These are phyloP conservation scores for Dillenia suffruticosa DNA, from an alignment of 164 flowering plant species.

Conservation along the genomic window DNA sequence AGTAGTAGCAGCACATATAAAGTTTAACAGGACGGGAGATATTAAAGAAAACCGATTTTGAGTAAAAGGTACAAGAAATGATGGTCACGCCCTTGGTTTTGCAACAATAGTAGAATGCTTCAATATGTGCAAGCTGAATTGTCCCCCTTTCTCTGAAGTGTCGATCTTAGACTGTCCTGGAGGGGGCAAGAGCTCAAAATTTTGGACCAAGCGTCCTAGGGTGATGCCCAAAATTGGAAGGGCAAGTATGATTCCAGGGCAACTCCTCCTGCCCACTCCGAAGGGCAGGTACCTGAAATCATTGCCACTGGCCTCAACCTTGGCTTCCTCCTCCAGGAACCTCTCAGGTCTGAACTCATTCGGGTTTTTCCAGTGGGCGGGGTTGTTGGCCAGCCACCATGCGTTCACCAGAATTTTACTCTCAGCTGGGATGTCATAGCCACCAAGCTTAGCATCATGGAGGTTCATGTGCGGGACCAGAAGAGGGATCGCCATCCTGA, in stretches of 20 bases:
- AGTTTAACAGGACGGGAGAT: no score
- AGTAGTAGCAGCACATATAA: no score
- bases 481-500: constrained; percentile 87
- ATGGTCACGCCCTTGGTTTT: constrained; percentile 48
- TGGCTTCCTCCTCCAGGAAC: constrained; percentile 75
- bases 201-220: constrained; percentile 81
- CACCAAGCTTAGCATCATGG: constrained; percentile 73
- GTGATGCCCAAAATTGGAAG: constrained; percentile 86
- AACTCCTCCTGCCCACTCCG: constrained; percentile 84
- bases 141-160: constrained; percentile 78
- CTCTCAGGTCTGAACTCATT: constrained; percentile 86
- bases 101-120: constrained; percentile 87
- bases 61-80: no score
- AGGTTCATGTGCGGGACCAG: constrained; percentile 98
- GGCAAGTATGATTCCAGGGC: constrained; percentile 91
- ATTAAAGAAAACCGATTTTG: no score
- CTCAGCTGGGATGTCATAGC: constrained; percentile 86
- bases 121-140: constrained; percentile 85
- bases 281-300: constrained; percentile 85
- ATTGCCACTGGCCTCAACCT: constrained; percentile 85
- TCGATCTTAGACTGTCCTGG: constrained; percentile 75
- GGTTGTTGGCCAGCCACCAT: constrained; percentile 90
- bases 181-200: constrained; percentile 82
- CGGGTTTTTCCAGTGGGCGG: constrained; percentile 66
- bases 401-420: constrained; percentile 93